Evolutionary conservation across 768 basidiomycete genomes (phyloP).

Genomic region (Psilocybe cubensis): DNA sequence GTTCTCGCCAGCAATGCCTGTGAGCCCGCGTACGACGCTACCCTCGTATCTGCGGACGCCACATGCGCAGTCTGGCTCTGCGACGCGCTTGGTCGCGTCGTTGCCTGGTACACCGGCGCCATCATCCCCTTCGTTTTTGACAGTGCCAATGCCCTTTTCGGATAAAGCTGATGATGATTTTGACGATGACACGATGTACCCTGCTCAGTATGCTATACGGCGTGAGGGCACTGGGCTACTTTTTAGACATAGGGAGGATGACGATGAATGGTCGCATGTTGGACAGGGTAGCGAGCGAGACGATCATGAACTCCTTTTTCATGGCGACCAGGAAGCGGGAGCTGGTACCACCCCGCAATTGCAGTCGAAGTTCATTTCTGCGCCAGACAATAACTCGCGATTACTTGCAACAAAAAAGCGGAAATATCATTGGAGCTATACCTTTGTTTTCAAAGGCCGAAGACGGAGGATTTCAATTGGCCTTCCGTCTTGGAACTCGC

Average conservation of each 20-base stretch:
- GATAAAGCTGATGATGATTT: conserved; percentile 46
- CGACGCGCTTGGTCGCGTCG: conserved; percentile 40
- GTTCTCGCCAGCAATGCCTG: conserved; percentile 32
- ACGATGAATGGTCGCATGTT: conserved; percentile 39
- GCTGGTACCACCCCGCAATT: conserved; percentile 13
- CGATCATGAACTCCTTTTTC: conserved; percentile 10
- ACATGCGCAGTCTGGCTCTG: conserved; percentile 33
- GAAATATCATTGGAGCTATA: conserved; percentile 48
- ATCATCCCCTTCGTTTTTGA: conserved; percentile 33
- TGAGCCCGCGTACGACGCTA: conserved; percentile 42
- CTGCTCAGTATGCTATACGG: conserved; percentile 49
- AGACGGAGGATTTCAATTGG: conserved; percentile 56
- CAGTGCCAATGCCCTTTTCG: conserved; percentile 28
- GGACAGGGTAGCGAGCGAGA: conserved; percentile 16
- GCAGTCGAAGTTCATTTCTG: conserved; percentile 40
- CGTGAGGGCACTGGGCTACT: conserved; percentile 34
- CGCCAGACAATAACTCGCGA: conserved; percentile 31
- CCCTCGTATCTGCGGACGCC: conserved; percentile 46
- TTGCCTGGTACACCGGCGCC: conserved; percentile 42
- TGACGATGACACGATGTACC: conserved; percentile 54
- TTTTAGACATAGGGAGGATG: conserved; percentile 32
- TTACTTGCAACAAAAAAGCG: conserved; percentile 14
- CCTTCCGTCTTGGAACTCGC: conserved; percentile 34
- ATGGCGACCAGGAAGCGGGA: conserved; percentile 11
- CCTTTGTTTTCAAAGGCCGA: conserved; percentile 58